Conservation (phyloP, 139 green algal genomes). For the Asterochloris erici region DNA sequence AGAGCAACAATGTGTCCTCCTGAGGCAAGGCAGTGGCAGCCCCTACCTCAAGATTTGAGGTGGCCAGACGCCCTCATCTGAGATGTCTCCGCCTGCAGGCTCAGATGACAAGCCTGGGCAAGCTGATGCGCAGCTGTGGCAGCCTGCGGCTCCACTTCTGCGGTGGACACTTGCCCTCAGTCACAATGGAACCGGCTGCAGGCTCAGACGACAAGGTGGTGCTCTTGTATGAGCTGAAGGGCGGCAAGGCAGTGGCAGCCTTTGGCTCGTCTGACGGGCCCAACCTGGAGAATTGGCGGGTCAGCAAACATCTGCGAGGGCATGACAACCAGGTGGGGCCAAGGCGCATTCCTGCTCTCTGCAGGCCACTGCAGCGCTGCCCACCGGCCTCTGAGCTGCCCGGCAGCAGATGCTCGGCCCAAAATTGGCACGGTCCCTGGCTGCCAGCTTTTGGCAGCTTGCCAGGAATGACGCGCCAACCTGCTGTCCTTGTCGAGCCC, state of each 20-base stretch:
- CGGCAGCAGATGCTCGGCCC: no score
- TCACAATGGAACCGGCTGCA: not conserved
- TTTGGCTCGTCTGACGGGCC: conserved; percentile 54
- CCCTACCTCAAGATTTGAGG: no score
- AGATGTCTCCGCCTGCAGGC: no score
- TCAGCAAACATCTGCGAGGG: conserved; percentile 48
- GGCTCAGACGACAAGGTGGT: conserved; percentile 77
- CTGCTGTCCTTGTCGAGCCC: no score
- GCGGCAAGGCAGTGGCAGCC: conserved; percentile 34
- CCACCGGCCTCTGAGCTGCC: not conserved
- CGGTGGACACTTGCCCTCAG: not conserved
- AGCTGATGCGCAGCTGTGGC: conserved; percentile 22
- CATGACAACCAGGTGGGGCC: conserved; percentile 45
- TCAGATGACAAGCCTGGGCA: no score
- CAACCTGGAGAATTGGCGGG: conserved; percentile 89
- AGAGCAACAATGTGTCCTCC: no score
- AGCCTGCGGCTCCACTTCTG: not conserved
- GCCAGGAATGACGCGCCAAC: no score
- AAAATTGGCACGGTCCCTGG: no score
- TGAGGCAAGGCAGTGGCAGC: no score
- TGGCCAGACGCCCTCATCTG: no score
- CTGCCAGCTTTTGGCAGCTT: no score
- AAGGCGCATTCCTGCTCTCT: no score
- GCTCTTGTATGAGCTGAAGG: conserved; percentile 63
- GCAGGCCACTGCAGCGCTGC: not conserved